Evolutionary conservation across 106 monocot species (phyloP), one percentile per base, ranked within the genome.

Genomic region (Agapanthus africanus): DNA sequence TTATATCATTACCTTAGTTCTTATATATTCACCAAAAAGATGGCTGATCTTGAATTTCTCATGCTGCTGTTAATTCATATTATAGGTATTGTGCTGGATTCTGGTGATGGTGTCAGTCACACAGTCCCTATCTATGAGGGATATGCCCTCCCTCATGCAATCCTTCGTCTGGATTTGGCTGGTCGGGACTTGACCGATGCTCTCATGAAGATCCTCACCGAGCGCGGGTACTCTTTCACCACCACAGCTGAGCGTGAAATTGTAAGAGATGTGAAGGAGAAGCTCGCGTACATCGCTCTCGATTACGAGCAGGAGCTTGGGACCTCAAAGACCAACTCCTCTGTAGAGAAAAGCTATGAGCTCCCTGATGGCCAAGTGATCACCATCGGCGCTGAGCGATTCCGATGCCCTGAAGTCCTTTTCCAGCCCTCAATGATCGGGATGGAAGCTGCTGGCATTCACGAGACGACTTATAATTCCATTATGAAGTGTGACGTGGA

Each of bases 151-250:
- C 67, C 75, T 1, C 78, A 81, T 54, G 81, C 81, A 9, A 82
- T 77, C 49, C 81, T 82, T 25, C 77, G 81, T 54, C 56, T 82
- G 13, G 81, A 82, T 64, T 77, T 82, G 0, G 80, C 80, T 30
- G 80, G 80, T 23, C 80, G 80, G 65, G 75, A 80, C 54, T 70
- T 80, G 37, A 81, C 81, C 0, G 81, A 82, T 67, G 4, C 28
- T 11, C 61, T 82, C 33, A 82, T 82, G 82, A 82, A 82, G 78
- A 82, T 82, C 57, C 70, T 78, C 14, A 82, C 78, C 21, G 82
- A 82, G 70, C 60, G 82, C 32, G 82, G 82, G 7, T 82, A 82
- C 57, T 70, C 78, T 18, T 82, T 82, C 74, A 82, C 82, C 39
- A 82, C 78, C 40, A 82, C 82, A 0, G 78, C 78, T 0, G 82